Evolutionary conservation across 768 basidiomycete species (phyloP), one percentile per base, ranked within the genome.

Genomic region (Naganishia onofrii): DNA sequence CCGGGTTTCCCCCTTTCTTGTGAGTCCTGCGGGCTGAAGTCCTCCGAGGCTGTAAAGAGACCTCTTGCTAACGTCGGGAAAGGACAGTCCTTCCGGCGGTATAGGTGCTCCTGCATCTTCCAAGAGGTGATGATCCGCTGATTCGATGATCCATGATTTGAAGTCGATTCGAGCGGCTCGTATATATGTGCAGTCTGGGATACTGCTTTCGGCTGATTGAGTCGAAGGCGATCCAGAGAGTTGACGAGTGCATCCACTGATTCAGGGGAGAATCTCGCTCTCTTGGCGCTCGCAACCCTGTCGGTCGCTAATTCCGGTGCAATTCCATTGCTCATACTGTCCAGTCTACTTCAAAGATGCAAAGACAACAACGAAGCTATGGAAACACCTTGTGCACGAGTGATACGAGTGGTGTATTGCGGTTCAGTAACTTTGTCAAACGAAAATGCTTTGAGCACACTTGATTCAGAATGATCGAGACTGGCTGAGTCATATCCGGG

Each of bases 81-180:
- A 0, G 92, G 92, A 12, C 89, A 90, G 0, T 92, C 92, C 1
- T 92, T 84, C 58, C 90, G 87, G 70, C 91, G 90, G 82, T 95
- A 97, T 78, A 92, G 92, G 84, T 88, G 92, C 80, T 98, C 96
- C 81, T 92, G 90, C 92, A 98, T 93, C 84, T 93, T 95, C 95
- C 95, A 97, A 82, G 90, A 92, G 3, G 87, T 85, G 34, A 97
- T 82, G 3, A 79, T 70, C 15, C 74, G 60, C 48, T 75, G 58
- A 31, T 73, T 71, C 29, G 72, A 42, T 51, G 67, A 67, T 21
- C 29, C 56, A 8, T 64, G 42, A 7, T 66, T 8, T 38, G 66
- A 42, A 29, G 15, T 38, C 17, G 38, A 63, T 26, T n/a, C n/a
- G 7, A 36, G 32, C 17, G 46, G 32, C 19, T 36, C 44, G 44